phyloP scores from a whole-genome alignment of 495 filamentous ascomycete genomes.

The Pyronema omphalodes region DNA sequence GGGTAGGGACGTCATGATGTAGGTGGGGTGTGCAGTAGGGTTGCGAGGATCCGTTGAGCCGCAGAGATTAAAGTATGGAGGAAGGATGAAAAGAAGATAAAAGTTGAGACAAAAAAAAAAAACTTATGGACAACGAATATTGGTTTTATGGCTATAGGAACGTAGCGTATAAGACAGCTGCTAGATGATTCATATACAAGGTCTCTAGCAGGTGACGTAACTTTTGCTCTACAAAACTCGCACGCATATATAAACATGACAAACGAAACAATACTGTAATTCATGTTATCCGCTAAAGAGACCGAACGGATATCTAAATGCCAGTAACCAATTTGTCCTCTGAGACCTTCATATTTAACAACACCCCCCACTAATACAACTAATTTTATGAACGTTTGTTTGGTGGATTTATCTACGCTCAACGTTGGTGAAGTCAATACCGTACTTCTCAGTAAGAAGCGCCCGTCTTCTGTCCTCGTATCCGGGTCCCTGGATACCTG shows the following conservation, averaged over 20 bases:
- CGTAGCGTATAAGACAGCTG: not conserved
- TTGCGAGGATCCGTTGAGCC: not conserved
- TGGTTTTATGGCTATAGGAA: not conserved
- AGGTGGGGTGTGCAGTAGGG: not conserved
- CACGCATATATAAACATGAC: no score
- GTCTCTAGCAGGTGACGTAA: no score
- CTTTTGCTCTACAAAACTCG: no score
- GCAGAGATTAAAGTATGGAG: not conserved
- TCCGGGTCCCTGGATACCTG: slow-evolving; percentile 66
- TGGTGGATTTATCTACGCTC: slow-evolving; percentile 9
- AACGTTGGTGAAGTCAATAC: slow-evolving; percentile 56
- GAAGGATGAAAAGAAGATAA: no score
- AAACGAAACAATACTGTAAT: no score
- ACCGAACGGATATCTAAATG: not conserved
- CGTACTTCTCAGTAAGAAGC: slow-evolving; percentile 77
- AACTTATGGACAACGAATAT: not conserved
- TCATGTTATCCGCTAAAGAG: no score
- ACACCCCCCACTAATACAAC: no score
- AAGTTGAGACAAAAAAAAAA: not conserved
- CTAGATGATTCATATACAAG: no score
- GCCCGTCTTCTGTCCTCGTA: slow-evolving; percentile 73
- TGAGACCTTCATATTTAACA: not conserved
- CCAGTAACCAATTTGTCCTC: not conserved
- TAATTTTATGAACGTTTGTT: no score
- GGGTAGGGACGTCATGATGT: not conserved